A percentile compares a stretch with the other conserved stretches of the same genome.
These are phyloP conservation scores for Salix brachista DNA, from an alignment of 345 rosid species.

Conservation along the genomic window DNA sequence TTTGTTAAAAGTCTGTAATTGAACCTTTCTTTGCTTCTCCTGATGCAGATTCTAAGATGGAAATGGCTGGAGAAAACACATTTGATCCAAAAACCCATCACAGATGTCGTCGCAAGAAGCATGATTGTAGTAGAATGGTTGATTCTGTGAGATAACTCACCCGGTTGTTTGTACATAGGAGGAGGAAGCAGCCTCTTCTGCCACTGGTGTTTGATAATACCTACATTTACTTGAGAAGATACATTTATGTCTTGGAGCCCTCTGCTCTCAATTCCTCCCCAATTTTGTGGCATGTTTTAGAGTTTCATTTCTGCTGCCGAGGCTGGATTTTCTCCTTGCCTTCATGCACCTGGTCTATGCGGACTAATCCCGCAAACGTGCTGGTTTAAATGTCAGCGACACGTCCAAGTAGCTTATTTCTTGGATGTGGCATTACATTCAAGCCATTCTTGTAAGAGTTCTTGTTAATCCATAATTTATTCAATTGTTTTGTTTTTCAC, in stretches of 20 bases:
- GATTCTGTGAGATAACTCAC: constrained; percentile 41
- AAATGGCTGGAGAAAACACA: constrained; percentile 65
- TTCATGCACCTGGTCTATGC: not conserved
- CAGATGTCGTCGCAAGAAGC: constrained; percentile 83
- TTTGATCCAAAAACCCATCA: constrained; percentile 74
- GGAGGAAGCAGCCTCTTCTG: not conserved
- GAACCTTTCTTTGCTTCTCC: constrained; percentile 12
- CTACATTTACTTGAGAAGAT: not conserved
- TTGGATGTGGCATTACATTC: not conserved
- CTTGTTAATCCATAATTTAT: not conserved
- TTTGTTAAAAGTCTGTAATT: not conserved
- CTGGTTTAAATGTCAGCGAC: not conserved
- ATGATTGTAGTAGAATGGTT: constrained; percentile 68
- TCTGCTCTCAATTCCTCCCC: not conserved
- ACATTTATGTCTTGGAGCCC: not conserved
- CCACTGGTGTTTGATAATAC: not conserved
- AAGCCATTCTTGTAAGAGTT: not conserved
- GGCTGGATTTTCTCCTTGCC: not conserved
- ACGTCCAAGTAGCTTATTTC: not conserved
- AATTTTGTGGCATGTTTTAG: not conserved
- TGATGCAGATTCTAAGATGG: constrained; percentile 61
- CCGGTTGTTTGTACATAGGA: not conserved
- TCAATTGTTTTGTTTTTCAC: not conserved
- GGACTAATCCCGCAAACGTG: not conserved
- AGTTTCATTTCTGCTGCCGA: not conserved